Base-by-base conservation (phyloP, 208 protist species). In the Trypanosoma vivax region DNA sequence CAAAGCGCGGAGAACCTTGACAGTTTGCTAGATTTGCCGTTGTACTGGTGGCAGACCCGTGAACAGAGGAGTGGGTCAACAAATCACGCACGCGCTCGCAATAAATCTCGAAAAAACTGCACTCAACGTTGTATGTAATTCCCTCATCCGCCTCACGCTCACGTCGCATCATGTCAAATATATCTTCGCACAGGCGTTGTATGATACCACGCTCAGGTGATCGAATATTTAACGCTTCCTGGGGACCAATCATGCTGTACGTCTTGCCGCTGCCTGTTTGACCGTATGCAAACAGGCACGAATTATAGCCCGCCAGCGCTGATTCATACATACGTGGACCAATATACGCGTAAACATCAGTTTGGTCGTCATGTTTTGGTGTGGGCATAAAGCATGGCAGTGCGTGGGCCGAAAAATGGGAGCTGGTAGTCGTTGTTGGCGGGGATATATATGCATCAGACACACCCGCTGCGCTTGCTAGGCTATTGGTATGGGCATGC, bases 181-280 rank as follows among this genome's bases (percentile, higher is more conserved):
- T 27, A 28, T 88, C 81, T 4, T 60, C 41, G 45, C 72, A 82
- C 18, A 90, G 70, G 6, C 87, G 81, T n/a, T 79, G 87, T 52
- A 91, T 85, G 38, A 94, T 76, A 0, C 87, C 87, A 5, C 68
- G 70, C 30, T 94, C 86, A 25, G 48, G 65, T 1, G 58, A 60
- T 10, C 50, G 19, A n/a, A 72, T 28, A 0, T 47, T 28, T n/a
- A 77, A 31, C 18, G 50, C 39, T 11, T 80, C 77, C 1, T 66
- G 39, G 3, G 75, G 63, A 13, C 90, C 85, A 11, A 94, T 87
- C 79, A 96, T 92, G 68, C 82, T 94, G 64, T 94, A 81, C 28
- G 75, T 95, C 65, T 95, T 96, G 11, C 88, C 88, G 50, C 80
- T 88, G 24, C 90, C 88, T 0, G 90, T 96, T 51, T 95, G 86